Conservation (phyloP, 2,329 filamentous ascomycete species). For the Verticillium alfalfae region DNA sequence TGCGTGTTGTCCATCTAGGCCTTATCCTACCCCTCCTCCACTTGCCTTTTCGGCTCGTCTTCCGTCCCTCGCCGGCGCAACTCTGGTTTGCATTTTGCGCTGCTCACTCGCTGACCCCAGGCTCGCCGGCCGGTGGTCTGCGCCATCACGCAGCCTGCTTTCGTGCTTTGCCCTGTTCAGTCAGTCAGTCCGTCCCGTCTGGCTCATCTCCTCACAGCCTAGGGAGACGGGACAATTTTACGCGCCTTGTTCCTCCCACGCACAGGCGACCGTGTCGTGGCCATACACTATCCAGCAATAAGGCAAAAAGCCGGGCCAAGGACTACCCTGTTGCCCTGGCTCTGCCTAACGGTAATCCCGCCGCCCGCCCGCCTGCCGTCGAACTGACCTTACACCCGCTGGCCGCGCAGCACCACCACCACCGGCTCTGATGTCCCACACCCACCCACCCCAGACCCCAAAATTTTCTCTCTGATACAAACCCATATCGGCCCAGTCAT, state of each 20-base stretch:
- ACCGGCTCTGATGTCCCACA: background rate
- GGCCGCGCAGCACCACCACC: background rate
- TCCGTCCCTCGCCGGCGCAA: background rate
- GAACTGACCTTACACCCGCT: conserved; percentile 1
- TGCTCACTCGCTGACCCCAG: conserved; percentile 1
- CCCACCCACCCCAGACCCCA: conserved; percentile 14
- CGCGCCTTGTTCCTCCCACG: background rate
- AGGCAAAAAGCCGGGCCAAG: background rate
- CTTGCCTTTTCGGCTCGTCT: background rate
- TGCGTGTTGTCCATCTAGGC: background rate
- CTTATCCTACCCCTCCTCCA: background rate
- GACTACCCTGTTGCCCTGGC: background rate
- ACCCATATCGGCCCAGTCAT: conserved; percentile 11
- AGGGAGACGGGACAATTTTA: background rate
- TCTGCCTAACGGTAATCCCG: background rate
- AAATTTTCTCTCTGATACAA: conserved; percentile 12
- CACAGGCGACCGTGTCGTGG: background rate
- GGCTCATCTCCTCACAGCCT: background rate
- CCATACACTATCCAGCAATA: background rate
- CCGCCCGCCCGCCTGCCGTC: background rate
- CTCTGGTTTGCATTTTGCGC: background rate
- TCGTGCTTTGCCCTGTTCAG: conserved; percentile 8
- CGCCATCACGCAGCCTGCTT: conserved; percentile 12
- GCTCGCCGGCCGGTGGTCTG: background rate
- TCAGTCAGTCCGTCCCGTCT: conserved; percentile 3